Base-by-base conservation (phyloP, 495 filamentous ascomycete genomes). In the Neurospora sp. region DNA sequence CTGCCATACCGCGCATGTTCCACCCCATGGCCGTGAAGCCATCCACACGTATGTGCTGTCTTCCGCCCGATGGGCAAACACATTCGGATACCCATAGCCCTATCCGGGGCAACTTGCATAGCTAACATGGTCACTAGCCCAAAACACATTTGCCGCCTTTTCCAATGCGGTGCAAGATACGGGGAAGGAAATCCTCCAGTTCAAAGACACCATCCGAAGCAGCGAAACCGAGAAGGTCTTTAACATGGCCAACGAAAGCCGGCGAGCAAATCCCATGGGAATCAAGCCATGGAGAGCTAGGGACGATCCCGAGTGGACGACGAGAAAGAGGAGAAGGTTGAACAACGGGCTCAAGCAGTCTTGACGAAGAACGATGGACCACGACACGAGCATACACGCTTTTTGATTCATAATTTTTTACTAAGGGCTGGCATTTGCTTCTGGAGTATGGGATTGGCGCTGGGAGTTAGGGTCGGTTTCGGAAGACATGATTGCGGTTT, bases 251-350 rank as follows among this genome's bases (percentile, higher is more conserved):
- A 80, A 73, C 37, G 80, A 83, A 72, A 87, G 86, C 74, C 81
- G 82, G 38, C 79, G 80, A 70, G 79, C 82, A 35, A 84, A 85
- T 66, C 83, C 85, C 0, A 80, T 81, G 62, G 85, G 84, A 16
- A 85, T 88, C 71, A 85, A 81, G 74, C 81, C 83, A 39, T 89
- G 87, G 86, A 79, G 78, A 27, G 79, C 83, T 4, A 81, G 76
- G 27, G 85, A 88, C 10, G 80, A 88, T 72, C 85, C 86, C 0
- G 82, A 85, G 44, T 88, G 86, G 86, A 77, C 83, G 35, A 18
- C 44, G 27, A 73, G 70, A 37, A 73, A 69, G 11, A 66, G 54
- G 54, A 39, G 39, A 48, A 44, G 23, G 54, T 27, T 66, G 12
- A 35, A 66, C 54, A 66, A 18, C 54, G 54, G 54, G 54, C 23